These are phyloP conservation scores for Citrullus colocynthis DNA, from an alignment of 306 rosid genomes.

Conservation along the genomic window DNA sequence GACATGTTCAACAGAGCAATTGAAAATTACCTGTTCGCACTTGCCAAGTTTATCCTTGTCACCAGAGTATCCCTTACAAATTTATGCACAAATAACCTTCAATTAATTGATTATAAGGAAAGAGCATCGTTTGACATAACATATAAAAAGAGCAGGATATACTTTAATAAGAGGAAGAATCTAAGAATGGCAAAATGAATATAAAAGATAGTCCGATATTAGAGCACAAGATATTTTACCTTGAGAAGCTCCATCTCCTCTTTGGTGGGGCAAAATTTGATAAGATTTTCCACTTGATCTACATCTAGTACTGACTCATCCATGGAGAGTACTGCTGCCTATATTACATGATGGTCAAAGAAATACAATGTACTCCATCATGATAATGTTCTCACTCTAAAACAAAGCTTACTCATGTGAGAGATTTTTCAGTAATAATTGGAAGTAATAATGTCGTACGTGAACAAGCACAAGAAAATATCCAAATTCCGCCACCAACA, in stretches of 20 bases:
- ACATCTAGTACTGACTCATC: conserved; percentile 81
- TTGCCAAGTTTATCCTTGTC: conserved; percentile 75
- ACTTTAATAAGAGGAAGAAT: conserved; percentile 1
- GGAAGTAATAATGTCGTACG: not conserved
- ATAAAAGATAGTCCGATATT: not conserved
- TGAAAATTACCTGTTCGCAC: conserved; percentile 76
- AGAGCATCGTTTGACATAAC: not conserved
- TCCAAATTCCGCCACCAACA: not conserved
- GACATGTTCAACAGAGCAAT: not conserved
- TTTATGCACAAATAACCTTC: conserved; percentile 18
- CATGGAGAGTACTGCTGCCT: conserved; percentile 93
- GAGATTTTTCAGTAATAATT: not conserved
- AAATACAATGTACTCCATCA: not conserved
- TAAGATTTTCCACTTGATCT: conserved; percentile 96
- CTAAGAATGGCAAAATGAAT: not conserved
- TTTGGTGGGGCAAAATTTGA: conserved; percentile 91
- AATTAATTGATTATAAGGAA: conserved; percentile 1
- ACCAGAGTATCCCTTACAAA: conserved; percentile 65
- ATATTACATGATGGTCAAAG: conserved; percentile 19
- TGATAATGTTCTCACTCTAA: not conserved
- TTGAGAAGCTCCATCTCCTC: conserved; percentile 97
- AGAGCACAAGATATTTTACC: conserved; percentile 32
- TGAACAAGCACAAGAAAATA: not conserved
- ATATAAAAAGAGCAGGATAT: conserved; percentile 2
- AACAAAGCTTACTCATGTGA: not conserved